Percentiles rank a stretch among this genome's conserved stretches.
These are phyloP conservation scores for Solanum chmielewskii DNA, from an alignment of 257 asterid species.

Conservation along the genomic window DNA sequence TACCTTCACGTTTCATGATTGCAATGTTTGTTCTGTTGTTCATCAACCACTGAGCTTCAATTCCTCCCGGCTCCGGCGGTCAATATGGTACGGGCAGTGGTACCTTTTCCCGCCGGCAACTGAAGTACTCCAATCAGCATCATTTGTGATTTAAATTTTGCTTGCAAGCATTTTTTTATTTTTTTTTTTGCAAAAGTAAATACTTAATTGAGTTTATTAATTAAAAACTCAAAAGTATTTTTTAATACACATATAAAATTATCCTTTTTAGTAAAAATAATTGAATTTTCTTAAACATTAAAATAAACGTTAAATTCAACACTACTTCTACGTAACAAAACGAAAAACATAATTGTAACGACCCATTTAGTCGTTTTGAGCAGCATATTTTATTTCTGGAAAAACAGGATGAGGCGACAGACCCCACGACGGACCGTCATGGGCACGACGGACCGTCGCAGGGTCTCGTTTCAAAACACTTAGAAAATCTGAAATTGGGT, in stretches of 20 bases:
- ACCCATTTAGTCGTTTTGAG: too few species aligned
- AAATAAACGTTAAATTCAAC: neutral
- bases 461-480: too few species aligned
- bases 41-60: neutral
- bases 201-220: neutral
- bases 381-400: too few species aligned
- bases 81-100: neutral
- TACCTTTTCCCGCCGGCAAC: neutral
- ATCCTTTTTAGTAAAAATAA: neutral
- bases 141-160: neutral
- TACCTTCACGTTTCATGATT: neutral
- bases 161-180: neutral
- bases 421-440: too few species aligned
- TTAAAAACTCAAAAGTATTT: neutral
- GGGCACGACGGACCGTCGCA: too few species aligned
- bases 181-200: neutral
- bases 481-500: too few species aligned
- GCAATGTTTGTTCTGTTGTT: neutral
- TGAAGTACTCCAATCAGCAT: neutral
- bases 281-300: neutral
- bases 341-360: neutral
- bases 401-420: too few species aligned
- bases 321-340: too few species aligned
- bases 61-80: neutral
- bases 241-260: neutral